Percentiles rank a stretch among this genome's conserved stretches.
These are phyloP conservation scores for Corymbia citriodora DNA, from an alignment of 441 rosid species.

Conservation along the genomic window DNA sequence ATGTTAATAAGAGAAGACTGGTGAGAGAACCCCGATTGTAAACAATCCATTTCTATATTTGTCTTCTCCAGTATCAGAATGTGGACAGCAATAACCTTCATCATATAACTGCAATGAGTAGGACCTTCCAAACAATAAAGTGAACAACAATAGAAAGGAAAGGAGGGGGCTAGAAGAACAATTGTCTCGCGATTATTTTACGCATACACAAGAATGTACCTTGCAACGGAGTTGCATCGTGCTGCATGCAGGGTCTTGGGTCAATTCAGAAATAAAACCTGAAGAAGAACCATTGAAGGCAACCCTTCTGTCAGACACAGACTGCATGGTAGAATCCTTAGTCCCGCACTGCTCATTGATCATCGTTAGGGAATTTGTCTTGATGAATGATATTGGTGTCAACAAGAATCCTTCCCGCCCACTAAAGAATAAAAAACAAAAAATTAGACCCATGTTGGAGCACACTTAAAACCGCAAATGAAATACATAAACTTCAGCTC, in stretches of 20 bases:
- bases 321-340: conserved; percentile 5
- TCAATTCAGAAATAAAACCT: conserved; percentile 39
- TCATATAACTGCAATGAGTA: neutral
- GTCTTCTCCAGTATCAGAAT: conserved; percentile 55
- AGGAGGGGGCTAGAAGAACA: neutral
- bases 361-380: conserved; percentile 36
- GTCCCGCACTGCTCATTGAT: conserved; percentile 21
- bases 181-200: neutral
- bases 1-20: conserved; percentile 37
- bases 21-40: conserved; percentile 17
- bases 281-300: conserved; percentile 24
- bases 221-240: conserved; percentile 48
- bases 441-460: neutral
- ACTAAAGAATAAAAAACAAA: conserved; percentile 30
- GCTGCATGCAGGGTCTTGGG: conserved; percentile 18
- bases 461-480: neutral
- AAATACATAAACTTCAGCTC: neutral
- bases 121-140: neutral
- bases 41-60: conserved; percentile 10
- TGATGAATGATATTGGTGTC: conserved; percentile 56
- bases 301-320: conserved; percentile 8
- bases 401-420: conserved; percentile 38
- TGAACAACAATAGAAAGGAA: neutral
- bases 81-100: conserved; percentile 53
- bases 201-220: conserved; percentile 32